Evolutionary conservation across 2,329 filamentous ascomycete genomes (phyloP).

Genomic region (Aphanocladium album): DNA sequence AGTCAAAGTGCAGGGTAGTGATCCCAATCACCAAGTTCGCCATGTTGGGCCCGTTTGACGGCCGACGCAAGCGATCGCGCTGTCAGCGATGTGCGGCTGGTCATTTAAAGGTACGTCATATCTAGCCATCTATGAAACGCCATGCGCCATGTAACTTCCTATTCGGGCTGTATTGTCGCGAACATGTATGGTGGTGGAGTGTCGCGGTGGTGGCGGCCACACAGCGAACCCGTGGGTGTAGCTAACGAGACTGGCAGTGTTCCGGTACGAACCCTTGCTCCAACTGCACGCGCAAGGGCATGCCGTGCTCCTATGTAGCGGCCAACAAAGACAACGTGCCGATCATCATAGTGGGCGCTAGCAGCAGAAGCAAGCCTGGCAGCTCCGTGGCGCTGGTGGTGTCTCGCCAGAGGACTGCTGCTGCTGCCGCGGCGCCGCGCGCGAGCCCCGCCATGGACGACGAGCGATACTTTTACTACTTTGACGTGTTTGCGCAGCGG

Average conservation of each 20-base stretch:
- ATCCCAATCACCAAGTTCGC: not conserved
- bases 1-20: not conserved
- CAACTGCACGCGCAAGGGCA: constrained; percentile 23
- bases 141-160: not conserved
- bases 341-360: constrained; percentile 21
- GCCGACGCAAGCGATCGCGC: constrained; percentile 26
- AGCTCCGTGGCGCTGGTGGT: not conserved
- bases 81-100: constrained; percentile 26
- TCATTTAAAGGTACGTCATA: constrained; percentile 28
- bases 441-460: constrained; percentile 15
- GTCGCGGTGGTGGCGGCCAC: not conserved
- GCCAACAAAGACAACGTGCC: not conserved
- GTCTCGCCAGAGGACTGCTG: not conserved
- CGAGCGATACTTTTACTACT: constrained; percentile 23
- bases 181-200: not conserved
- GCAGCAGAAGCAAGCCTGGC: constrained; percentile 15
- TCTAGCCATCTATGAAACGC: not conserved
- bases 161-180: not conserved
- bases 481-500: constrained; percentile 23
- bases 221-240: no score
- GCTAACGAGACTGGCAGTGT: constrained; percentile 21
- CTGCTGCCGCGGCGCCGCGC: not conserved
- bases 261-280: constrained; percentile 27
- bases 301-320: constrained; percentile 20
- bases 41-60: constrained; percentile 29